These are phyloP conservation scores for Venturia aucupariae DNA, from an alignment of 2,329 filamentous ascomycete species.

Conservation along the genomic window DNA sequence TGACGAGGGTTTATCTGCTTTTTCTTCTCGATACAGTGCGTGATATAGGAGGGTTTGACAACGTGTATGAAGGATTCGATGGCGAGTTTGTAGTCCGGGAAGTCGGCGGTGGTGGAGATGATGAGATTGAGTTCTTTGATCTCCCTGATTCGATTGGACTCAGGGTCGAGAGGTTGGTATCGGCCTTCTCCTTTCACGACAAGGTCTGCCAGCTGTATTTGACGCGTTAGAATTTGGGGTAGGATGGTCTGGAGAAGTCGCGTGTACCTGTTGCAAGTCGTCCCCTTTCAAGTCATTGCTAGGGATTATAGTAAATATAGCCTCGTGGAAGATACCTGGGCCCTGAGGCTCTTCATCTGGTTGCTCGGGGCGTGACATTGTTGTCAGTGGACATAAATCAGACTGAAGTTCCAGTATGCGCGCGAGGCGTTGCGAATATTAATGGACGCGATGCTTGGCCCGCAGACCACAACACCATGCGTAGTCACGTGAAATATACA, in stretches of 20 bases:
- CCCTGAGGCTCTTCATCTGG: not conserved
- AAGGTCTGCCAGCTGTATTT: constrained; percentile 34
- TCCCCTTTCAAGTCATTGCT: constrained; percentile 27
- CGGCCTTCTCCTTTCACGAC: constrained; percentile 42
- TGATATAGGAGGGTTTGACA: constrained; percentile 74
- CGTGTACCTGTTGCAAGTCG: constrained; percentile 18
- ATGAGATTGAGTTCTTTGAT: constrained; percentile 47
- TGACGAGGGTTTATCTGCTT: constrained; percentile 70
- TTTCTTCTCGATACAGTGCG: constrained; percentile 56
- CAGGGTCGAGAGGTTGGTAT: constrained; percentile 31
- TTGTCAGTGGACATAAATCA: not conserved
- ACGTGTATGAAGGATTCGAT: constrained; percentile 73
- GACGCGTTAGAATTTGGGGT: not conserved
- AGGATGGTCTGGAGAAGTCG: constrained; percentile 15
- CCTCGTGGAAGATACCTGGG: constrained; percentile 27
- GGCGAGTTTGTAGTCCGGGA: constrained; percentile 72
- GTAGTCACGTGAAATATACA: not conserved
- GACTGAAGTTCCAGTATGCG: not conserved
- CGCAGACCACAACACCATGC: not conserved
- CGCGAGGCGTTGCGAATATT: not conserved
- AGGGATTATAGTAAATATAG: constrained; percentile 36
- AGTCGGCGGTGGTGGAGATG: constrained; percentile 74
- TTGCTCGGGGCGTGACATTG: constrained; percentile 2
- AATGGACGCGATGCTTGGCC: not conserved
- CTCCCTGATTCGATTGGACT: constrained; percentile 30